phyloP scores from a whole-genome alignment of 2,329 filamentous ascomycete species.

The Venturia nashicola region DNA sequence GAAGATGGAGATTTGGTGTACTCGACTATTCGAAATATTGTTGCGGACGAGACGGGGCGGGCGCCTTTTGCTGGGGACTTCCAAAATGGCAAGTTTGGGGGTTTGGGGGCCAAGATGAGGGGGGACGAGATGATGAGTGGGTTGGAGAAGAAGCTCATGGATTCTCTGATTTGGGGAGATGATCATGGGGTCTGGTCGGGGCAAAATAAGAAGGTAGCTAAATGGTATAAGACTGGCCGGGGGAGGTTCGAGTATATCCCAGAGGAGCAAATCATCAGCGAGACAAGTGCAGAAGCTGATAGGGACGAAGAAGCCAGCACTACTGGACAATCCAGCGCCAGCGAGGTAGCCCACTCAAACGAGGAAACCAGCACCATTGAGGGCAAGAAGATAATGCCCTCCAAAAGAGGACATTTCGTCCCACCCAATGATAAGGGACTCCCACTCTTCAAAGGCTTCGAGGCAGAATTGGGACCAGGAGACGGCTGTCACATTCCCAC shows the following conservation, averaged over 20 bases:
- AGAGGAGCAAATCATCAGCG: not conserved
- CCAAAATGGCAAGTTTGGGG: not conserved
- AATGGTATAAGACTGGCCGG: not conserved
- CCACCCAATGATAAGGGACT: not conserved
- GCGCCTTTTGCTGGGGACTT: conserved; percentile 26
- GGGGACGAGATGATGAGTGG: conserved; percentile 89
- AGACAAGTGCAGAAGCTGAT: not conserved
- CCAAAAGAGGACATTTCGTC: not conserved
- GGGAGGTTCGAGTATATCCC: not conserved
- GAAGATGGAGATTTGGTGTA: conserved; percentile 53
- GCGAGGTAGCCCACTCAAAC: too few relatives aligned
- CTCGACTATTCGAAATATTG: conserved; percentile 29
- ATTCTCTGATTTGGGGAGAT: conserved; percentile 57
- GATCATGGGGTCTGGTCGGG: not conserved
- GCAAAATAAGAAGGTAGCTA: conserved; percentile 12
- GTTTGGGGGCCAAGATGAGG: conserved; percentile 35
- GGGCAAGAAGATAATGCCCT: not conserved
- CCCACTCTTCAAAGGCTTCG: conserved; percentile 21
- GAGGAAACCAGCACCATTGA: not conserved
- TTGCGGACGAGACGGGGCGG: conserved; percentile 50
- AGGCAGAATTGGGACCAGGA: conserved; percentile 48
- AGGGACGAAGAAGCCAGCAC: not conserved
- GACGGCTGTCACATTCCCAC: conserved; percentile 69
- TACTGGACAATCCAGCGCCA: not conserved
- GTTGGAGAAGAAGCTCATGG: conserved; percentile 51